Evolutionary conservation across 78 protist species (phyloP), one percentile per base, ranked within the genome.

Genomic region (Speleostelium caveatum): DNA sequence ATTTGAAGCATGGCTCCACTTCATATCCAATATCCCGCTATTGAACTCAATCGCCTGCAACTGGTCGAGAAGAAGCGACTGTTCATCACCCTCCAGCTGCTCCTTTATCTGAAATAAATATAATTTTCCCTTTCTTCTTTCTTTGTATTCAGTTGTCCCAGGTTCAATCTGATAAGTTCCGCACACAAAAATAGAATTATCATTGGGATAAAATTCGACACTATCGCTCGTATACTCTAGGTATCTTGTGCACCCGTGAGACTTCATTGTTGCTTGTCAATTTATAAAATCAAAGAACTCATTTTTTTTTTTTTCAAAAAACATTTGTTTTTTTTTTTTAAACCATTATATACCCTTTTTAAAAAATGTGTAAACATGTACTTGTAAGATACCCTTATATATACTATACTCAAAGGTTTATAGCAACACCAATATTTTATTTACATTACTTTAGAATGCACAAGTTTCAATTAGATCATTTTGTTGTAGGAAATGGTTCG

Each of bases 401-500:
- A 3, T 19, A 19, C 22, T 19, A 67, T 67, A 16, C 22, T 67
- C 3, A 36, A 5, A 63, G 12, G 36, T 63, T 7, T 16, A 36
- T 3, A 63, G 21, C 14, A 36, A 36, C 6, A 38, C 14, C 21
- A 65, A 51, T 61, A 61, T 0, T 4, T 65, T 3, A 3, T 19
- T 1, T 22, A 51, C 4, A 32, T 26, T 36, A 35, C 1, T 32
- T 12, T 56, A 68, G 78, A 95, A 96, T 35, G 96, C 95, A 36
- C 97, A 94, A 86, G 96, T 86, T 33, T 51, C 96, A 59, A 79
- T 96, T 32, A 86, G 96, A 58, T 93, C 98, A 8, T 51, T 63
- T 19, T 96, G 98, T 93, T 96, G 98, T 92, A 92, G 85, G 8
- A 93, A 63, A 66, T 96, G 98, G 98, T 94, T 77, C 60, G 98